A percentile compares a stretch with the other conserved stretches of the same genome.
These are phyloP conservation scores for Leptodontidium sp. DNA, from an alignment of 2,329 filamentous ascomycete species.

Conservation along the genomic window DNA sequence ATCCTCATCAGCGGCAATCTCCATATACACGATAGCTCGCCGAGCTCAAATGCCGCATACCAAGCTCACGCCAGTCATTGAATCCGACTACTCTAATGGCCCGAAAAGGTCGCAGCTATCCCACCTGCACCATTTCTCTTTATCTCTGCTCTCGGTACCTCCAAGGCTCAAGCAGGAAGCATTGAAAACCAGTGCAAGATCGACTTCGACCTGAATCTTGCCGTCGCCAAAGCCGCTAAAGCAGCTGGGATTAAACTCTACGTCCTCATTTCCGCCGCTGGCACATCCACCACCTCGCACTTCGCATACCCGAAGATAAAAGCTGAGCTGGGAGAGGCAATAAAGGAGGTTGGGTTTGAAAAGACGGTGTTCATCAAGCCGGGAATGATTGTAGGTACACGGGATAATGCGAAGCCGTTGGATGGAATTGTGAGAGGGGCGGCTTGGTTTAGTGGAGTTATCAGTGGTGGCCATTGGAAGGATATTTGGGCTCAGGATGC, in stretches of 20 bases:
- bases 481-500: slow-evolving; percentile 72
- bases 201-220: slow-evolving; percentile 86
- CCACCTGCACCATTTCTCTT: slow-evolving; percentile 67
- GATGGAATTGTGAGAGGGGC: slow-evolving; percentile 63
- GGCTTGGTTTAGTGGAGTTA: slow-evolving; percentile 61
- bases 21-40: slow-evolving; percentile 68
- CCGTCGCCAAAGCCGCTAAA: slow-evolving; percentile 78
- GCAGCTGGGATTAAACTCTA: slow-evolving; percentile 70
- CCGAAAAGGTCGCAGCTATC: slow-evolving; percentile 62
- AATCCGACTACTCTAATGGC: slow-evolving; percentile 76
- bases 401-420: slow-evolving; percentile 65
- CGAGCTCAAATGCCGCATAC: slow-evolving; percentile 60
- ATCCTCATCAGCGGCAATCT: slow-evolving; percentile 60
- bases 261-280: slow-evolving; percentile 56
- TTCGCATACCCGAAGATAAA: slow-evolving; percentile 77
- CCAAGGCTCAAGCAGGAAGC: slow-evolving; percentile 75
- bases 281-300: slow-evolving; percentile 58
- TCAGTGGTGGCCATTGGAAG: slow-evolving; percentile 62
- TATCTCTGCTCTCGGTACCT: slow-evolving; percentile 84
- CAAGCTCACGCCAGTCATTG: slow-evolving; percentile 60
- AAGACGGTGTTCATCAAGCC: slow-evolving; percentile 81
- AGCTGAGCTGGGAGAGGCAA: slow-evolving; percentile 81
- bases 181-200: slow-evolving; percentile 85
- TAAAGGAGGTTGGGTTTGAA: slow-evolving; percentile 77
- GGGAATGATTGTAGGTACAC: slow-evolving; percentile 76